A percentile compares a stretch with the other conserved stretches of the same genome.
Evolutionary conservation across 2,329 filamentous ascomycete genomes (phyloP).

Genomic region (Raffaelea albimanens): DNA sequence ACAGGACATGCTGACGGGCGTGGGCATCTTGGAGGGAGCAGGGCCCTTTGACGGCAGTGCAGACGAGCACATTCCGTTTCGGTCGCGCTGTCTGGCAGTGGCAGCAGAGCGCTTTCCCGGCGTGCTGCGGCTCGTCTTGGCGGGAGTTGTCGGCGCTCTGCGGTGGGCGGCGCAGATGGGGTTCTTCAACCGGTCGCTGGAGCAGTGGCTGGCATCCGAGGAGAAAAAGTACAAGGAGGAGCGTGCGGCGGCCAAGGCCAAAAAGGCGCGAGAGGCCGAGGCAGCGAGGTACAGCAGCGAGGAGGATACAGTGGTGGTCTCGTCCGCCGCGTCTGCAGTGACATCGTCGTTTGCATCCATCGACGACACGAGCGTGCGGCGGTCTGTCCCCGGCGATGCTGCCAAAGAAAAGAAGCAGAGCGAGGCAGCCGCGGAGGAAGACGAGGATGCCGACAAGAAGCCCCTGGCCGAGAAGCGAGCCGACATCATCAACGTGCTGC

Average conservation of each 20-base stretch:
- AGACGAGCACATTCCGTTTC: conserved; percentile 19
- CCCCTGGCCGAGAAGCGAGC: conserved; percentile 15
- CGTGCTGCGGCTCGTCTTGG: conserved; percentile 12
- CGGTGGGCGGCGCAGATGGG: conserved; percentile 13
- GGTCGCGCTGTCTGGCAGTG: conserved; percentile 12
- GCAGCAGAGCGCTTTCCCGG: conserved; percentile 17
- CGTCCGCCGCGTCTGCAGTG: too few species aligned
- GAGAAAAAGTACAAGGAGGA: conserved; percentile 38
- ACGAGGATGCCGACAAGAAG: background rate
- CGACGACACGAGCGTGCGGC: too few species aligned
- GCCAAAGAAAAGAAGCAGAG: background rate
- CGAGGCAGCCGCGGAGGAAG: background rate
- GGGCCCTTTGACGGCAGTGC: conserved; percentile 24
- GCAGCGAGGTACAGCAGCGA: conserved; percentile 7
- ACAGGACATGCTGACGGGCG: conserved; percentile 19
- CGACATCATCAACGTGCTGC: conserved; percentile 19
- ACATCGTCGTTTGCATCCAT: conserved; percentile 12
- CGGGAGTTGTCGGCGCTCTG: conserved; percentile 13
- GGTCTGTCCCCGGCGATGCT: background rate
- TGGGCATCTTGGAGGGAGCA: conserved; percentile 26
- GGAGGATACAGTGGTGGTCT: too few species aligned
- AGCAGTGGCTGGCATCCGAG: conserved; percentile 27
- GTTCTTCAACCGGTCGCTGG: conserved; percentile 14
- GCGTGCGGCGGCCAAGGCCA: conserved; percentile 28
- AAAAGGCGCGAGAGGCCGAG: conserved; percentile 25